Base-by-base conservation (phyloP, 2,329 filamentous ascomycete genomes). In the Moelleriella libera region DNA sequence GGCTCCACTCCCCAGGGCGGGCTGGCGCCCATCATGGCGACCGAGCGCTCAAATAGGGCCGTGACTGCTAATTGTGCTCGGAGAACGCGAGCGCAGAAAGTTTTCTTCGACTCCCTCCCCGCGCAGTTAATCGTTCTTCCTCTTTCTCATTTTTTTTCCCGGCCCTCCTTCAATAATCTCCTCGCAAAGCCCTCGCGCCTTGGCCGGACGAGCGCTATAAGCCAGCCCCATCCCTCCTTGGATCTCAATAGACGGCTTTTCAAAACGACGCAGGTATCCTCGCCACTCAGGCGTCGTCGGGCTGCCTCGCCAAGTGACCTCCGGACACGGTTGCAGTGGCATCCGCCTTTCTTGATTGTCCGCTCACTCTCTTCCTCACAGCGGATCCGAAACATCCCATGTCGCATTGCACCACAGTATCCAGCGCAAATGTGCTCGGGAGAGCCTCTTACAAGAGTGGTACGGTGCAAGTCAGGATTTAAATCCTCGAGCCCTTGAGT, bases 1-100 rank as follows among this genome's bases (percentile, higher is more conserved):
- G 60, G 55, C 47, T 48, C 61, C 61, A 57, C 49, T 57, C 58
- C 63, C 60, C 58, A 62, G 54, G 54, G 55, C 21, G 21, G 21
- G 21, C 21, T 21, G 21, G 21, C 21, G 21, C 21, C 21, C 21
- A 21, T 21, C 21, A 21, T 21, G 21, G 21, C 21, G 21, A 21
- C 21, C 21, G 21, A 21, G 21, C 21, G 21, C 45, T 50, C 42
- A 48, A 50, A 48, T 47, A 51, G 47, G 44, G 45, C 48, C 30
- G 29, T 30, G 41, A 42, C 49, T 45, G 46, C 51, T 45, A 46
- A 9, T 21, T 46, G 30, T 45, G 14, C 46, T 48, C 46, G 31
- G 41, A 30, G 41, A 37, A 34, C 48, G 48, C 30, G 31, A 39
- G 32, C 29, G 29, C 30, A 6, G 30, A 41, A 30, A n/a, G 37